A percentile compares a stretch with the other conserved stretches of the same genome.
Conservation (phyloP, 495 filamentous ascomycete species). For the Podospora conica region DNA sequence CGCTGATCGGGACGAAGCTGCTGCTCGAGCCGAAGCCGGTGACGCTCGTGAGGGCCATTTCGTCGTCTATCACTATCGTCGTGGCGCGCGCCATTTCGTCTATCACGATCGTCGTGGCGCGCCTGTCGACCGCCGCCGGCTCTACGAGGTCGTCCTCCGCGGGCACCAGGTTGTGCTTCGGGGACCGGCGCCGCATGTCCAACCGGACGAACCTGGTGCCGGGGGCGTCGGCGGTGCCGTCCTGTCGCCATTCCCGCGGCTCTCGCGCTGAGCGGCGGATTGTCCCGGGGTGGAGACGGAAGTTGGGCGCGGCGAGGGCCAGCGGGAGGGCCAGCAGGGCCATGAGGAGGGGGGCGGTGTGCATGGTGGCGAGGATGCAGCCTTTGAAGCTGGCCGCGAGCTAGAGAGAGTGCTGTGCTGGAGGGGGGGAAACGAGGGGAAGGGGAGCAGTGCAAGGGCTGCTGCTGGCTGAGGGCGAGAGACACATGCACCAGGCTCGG, state of each 20-base stretch:
- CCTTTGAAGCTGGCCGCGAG: neutral
- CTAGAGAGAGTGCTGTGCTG: neutral
- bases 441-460: neutral
- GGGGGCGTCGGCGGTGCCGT: neutral
- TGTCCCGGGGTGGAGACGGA: neutral
- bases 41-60: neutral
- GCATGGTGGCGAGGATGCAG: neutral
- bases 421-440: neutral
- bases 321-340: neutral
- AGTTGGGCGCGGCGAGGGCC: neutral
- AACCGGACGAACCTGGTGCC: slow-evolving; percentile 9
- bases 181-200: slow-evolving; percentile 12
- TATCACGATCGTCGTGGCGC: neutral
- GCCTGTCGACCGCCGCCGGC: neutral
- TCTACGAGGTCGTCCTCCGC: neutral
- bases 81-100: neutral
- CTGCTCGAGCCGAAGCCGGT: too few relatives aligned
- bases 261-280: neutral
- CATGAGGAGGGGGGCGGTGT: neutral
- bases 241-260: neutral
- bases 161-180: neutral
- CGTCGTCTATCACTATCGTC: neutral
- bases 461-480: neutral
- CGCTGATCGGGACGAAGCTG: neutral
- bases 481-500: neutral